Percentiles rank a stretch among this genome's conserved stretches.
Evolutionary conservation across 2,329 filamentous ascomycete species (phyloP).

Genomic region (Fusarium haematococcum): DNA sequence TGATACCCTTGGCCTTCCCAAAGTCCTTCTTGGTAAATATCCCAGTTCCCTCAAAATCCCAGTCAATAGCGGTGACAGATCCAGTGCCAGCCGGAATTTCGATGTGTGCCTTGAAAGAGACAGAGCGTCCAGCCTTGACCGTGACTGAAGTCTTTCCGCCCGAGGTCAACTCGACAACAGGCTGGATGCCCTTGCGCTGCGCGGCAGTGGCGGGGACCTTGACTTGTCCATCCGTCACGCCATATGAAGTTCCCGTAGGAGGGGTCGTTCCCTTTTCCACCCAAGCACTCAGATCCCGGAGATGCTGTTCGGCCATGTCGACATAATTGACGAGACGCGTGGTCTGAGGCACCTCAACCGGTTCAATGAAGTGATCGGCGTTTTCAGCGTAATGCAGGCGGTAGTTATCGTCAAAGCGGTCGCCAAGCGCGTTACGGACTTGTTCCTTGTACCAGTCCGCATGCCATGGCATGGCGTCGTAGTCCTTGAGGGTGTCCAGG

Average conservation of each 20-base stretch:
- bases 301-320: slow-evolving; percentile 30
- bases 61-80: not conserved
- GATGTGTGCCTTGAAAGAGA: not conserved
- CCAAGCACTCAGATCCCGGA: slow-evolving; percentile 35
- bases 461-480: slow-evolving; percentile 40
- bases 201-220: not conserved
- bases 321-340: slow-evolving; percentile 22
- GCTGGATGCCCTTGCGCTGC: slow-evolving; percentile 36
- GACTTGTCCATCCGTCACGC: slow-evolving; percentile 22
- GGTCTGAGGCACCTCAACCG: not conserved
- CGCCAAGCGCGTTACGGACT: slow-evolving; percentile 18
- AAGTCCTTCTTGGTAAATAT: not conserved
- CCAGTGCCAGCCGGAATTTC: not conserved
- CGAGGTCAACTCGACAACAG: not conserved
- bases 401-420: slow-evolving; percentile 23
- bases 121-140: not conserved
- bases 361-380: slow-evolving; percentile 28
- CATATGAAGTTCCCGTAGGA: slow-evolving; percentile 15
- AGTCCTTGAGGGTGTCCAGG: slow-evolving; percentile 35
- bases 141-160: not conserved
- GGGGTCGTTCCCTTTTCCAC: slow-evolving; percentile 25
- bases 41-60: slow-evolving; percentile 4
- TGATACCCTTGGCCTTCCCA: not conserved
- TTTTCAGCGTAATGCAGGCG: slow-evolving; percentile 38
- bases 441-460: slow-evolving; percentile 39